Conservation (phyloP, 1,284 basidiomycete species). For the Rhizoctonia solani region DNA sequence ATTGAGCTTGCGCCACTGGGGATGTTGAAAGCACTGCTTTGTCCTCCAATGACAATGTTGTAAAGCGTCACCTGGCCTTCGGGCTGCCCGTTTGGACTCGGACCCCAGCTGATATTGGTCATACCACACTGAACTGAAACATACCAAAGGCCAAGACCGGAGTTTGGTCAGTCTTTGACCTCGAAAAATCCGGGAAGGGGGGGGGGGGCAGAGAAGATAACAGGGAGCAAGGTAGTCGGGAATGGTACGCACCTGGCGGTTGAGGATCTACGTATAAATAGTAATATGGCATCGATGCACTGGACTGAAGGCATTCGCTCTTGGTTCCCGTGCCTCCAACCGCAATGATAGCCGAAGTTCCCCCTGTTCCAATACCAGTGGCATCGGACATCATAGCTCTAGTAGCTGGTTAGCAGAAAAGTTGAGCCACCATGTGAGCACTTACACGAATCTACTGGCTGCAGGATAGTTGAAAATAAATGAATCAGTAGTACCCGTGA, state of each 20-base stretch:
- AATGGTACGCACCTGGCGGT: too few species aligned
- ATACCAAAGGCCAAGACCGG: too few species aligned
- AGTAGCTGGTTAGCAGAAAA: background rate
- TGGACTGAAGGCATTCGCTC: constrained; percentile 61
- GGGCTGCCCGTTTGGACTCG: too few species aligned
- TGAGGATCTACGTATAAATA: constrained; percentile 12
- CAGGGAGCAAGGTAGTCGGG: too few species aligned
- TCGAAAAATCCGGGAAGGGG: too few species aligned
- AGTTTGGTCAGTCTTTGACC: too few species aligned
- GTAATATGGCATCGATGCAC: constrained; percentile 40
- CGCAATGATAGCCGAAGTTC: constrained; percentile 66
- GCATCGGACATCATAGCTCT: constrained; percentile 64
- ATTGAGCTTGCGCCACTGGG: constrained; percentile 56
- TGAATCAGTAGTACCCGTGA: constrained; percentile 51
- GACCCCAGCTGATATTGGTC: constrained; percentile 5
- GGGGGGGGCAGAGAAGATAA: too few species aligned
- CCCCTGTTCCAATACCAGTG: constrained; percentile 69
- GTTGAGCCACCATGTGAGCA: background rate
- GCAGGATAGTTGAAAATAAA: constrained; percentile 69
- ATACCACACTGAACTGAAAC: background rate
- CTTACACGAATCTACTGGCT: constrained; percentile 65
- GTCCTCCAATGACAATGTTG: constrained; percentile 75
- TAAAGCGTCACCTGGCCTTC: constrained; percentile 49
- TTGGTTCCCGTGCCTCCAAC: constrained; percentile 55
- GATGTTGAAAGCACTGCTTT: constrained; percentile 65